Evolutionary conservation across 345 rosid genomes (phyloP).

Genomic region (Salix brachista): DNA sequence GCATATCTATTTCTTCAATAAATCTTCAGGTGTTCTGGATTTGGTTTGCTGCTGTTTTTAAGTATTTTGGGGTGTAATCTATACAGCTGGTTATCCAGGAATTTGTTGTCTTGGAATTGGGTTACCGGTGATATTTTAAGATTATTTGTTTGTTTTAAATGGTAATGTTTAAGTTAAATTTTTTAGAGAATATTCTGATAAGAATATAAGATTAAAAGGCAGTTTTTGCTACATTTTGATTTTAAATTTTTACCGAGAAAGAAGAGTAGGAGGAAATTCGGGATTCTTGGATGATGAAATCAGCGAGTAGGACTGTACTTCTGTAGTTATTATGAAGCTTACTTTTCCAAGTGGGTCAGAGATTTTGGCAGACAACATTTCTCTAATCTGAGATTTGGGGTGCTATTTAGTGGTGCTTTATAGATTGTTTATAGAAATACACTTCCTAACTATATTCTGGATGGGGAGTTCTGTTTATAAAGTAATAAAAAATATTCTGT

Average conservation of each 20-base stretch:
- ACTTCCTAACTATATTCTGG: background rate
- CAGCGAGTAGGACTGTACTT: background rate
- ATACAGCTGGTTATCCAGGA: background rate
- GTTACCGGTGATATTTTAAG: background rate
- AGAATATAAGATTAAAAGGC: background rate
- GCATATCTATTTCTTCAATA: background rate
- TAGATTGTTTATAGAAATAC: background rate
- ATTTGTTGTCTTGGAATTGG: background rate
- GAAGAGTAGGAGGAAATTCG: background rate
- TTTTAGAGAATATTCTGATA: background rate
- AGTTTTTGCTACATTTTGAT: background rate
- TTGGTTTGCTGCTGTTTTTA: background rate
- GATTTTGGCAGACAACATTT: background rate
- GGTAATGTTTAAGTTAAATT: background rate
- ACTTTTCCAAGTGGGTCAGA: background rate
- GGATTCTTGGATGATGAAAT: background rate
- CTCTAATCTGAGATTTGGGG: background rate
- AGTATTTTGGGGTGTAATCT: background rate
- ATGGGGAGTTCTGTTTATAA: background rate
- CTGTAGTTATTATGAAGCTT: background rate
- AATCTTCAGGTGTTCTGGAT: background rate
- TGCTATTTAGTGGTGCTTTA: background rate
- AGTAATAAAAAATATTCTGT: background rate
- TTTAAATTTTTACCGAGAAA: background rate
- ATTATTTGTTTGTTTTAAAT: background rate